phyloP scores from a whole-genome alignment of 2,329 filamentous ascomycete genomes.

The Septoria linicola region DNA sequence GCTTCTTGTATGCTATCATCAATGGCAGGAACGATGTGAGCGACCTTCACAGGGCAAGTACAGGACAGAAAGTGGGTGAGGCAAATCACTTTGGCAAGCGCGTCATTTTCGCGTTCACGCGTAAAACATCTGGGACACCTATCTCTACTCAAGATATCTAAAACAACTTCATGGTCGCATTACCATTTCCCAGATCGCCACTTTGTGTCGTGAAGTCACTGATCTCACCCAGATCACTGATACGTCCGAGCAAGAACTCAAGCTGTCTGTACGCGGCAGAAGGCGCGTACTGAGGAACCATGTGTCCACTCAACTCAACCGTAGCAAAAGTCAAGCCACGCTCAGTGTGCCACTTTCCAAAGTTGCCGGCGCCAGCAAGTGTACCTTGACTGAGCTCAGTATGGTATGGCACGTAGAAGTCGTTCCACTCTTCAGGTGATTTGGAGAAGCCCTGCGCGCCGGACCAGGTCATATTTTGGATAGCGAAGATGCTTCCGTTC shows the following conservation, averaged over 20 bases:
- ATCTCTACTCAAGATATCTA: no score
- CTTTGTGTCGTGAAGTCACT: constrained; percentile 39
- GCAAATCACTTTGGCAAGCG: no score
- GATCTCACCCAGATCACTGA: constrained; percentile 54
- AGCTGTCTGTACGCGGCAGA: constrained; percentile 63
- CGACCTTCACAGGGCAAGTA: no score
- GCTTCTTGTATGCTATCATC: no score
- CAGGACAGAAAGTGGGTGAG: no score
- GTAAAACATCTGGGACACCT: background rate
- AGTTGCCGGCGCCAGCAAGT: constrained; percentile 62
- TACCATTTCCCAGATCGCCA: constrained; percentile 34
- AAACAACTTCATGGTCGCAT: constrained; percentile 20
- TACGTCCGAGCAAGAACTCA: constrained; percentile 72
- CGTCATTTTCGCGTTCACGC: no score
- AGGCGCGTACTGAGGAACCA: constrained; percentile 66
- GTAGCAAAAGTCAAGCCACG: constrained; percentile 71
- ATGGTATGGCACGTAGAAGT: constrained; percentile 69
- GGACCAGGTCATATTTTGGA: constrained; percentile 81
- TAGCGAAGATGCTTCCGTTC: constrained; percentile 68
- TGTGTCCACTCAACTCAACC: constrained; percentile 59
- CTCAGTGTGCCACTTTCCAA: constrained; percentile 71
- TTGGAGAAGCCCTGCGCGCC: constrained; percentile 68
- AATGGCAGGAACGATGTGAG: no score
- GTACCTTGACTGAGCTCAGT: constrained; percentile 46
- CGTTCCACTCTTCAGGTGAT: constrained; percentile 52